These are phyloP conservation scores for Teunomyces funiuensis DNA, from an alignment of 805 yeast genomes.

Conservation along the genomic window DNA sequence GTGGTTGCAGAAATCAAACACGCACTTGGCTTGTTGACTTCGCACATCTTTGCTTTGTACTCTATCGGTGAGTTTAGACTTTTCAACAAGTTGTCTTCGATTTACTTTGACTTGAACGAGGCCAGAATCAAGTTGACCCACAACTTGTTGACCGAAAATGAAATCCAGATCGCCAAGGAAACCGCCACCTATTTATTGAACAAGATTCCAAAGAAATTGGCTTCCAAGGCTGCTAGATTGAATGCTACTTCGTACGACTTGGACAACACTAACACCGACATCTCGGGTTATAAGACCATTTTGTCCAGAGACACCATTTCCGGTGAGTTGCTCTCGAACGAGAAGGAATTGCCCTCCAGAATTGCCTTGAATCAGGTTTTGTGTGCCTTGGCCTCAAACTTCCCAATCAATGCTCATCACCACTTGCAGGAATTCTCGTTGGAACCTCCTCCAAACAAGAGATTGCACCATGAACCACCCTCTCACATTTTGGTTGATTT, in stretches of 20 bases:
- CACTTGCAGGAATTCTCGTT: slow-evolving; percentile 30
- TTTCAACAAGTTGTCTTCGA: slow-evolving; percentile 51
- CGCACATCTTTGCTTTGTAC: slow-evolving; percentile 69
- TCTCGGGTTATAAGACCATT: slow-evolving; percentile 66
- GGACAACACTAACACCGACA: slow-evolving; percentile 45
- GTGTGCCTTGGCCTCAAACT: slow-evolving; percentile 70
- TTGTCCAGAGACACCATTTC: slow-evolving; percentile 60
- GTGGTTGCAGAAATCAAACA: slow-evolving; percentile 58
- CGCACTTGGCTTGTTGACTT: slow-evolving; percentile 54
- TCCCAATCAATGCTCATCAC: slow-evolving; percentile 50
- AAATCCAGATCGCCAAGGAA: slow-evolving; percentile 47
- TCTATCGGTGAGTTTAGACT: slow-evolving; percentile 69
- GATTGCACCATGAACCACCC: slow-evolving; percentile 51
- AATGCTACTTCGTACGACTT: slow-evolving; percentile 40
- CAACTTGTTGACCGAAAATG: slow-evolving; percentile 54
- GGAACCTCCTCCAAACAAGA: slow-evolving; percentile 46
- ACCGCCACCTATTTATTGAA: slow-evolving; percentile 52
- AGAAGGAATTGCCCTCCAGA: slow-evolving; percentile 49
- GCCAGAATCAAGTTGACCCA: slow-evolving; percentile 53
- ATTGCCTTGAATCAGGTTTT: slow-evolving; percentile 68
- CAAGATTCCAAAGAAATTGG: slow-evolving; percentile 61
- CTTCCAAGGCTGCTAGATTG: slow-evolving; percentile 40
- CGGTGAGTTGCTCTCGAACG: slow-evolving; percentile 52
- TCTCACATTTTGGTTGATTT: slow-evolving; percentile 76
- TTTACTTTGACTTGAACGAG: slow-evolving; percentile 59